Conservation (phyloP, 129 eudicot genomes). For the Helianthus tuberosus region DNA sequence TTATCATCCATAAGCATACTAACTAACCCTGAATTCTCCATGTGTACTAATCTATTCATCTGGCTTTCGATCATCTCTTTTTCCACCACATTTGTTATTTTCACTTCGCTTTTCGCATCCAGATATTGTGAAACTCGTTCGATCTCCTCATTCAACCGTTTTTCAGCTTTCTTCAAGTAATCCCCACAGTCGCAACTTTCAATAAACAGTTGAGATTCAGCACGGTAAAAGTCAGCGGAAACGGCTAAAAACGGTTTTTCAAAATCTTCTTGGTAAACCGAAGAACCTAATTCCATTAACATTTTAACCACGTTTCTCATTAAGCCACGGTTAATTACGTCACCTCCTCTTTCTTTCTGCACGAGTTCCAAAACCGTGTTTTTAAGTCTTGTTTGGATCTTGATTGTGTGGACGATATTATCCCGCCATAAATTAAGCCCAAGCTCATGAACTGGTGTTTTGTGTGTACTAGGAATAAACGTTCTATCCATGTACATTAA, state of each 20-base stretch:
- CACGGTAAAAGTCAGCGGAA: constrained; percentile 47
- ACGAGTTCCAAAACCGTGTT: constrained; percentile 53
- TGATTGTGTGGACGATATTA: constrained; percentile 44
- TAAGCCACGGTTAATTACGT: constrained; percentile 54
- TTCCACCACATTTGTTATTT: constrained; percentile 41
- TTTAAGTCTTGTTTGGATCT: constrained; percentile 46
- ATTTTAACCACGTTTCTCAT: constrained; percentile 65
- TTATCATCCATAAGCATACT: constrained; percentile 57
- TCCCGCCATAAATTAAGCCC: constrained; percentile 60
- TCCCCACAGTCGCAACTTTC: constrained; percentile 66
- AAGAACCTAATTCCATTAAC: constrained; percentile 54
- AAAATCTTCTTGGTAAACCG: constrained; percentile 60
- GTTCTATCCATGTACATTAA: constrained; percentile 1
- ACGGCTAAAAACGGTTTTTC: constrained; percentile 62
- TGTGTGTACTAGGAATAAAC: background rate
- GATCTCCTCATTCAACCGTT: constrained; percentile 60
- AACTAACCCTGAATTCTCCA: constrained; percentile 46
- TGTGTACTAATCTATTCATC: constrained; percentile 51
- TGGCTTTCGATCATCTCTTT: constrained; percentile 46
- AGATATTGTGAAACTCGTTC: constrained; percentile 56
- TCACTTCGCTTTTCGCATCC: constrained; percentile 51
- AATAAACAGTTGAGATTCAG: constrained; percentile 54
- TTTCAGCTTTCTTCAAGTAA: constrained; percentile 57
- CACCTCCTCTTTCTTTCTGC: constrained; percentile 49
- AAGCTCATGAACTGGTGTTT: constrained; percentile 7